A percentile compares a stretch with the other conserved stretches of the same genome.
Conservation (phyloP, 352 stramenopile species). For the Phytophthora crassamura region DNA sequence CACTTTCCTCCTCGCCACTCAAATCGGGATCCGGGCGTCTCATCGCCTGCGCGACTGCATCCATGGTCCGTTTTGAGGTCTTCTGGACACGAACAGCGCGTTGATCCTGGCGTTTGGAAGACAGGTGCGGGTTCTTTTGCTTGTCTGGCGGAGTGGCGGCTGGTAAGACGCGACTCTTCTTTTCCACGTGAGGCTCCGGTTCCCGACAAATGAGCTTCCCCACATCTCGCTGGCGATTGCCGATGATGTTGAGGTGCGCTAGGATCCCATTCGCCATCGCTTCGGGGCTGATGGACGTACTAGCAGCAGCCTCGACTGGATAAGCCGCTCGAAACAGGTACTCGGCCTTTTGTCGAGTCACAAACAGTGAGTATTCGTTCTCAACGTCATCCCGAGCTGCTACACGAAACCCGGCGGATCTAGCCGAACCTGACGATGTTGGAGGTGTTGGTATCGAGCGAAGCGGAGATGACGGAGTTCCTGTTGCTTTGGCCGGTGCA, state of each 20-base stretch:
- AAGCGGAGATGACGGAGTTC: conserved; percentile 11
- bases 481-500: conserved; percentile 1
- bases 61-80: conserved; percentile 46
- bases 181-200: conserved; percentile 46
- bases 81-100: conserved; percentile 56
- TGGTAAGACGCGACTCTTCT: conserved; percentile 48
- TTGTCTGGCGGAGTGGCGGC: conserved; percentile 33
- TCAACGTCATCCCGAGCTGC: conserved; percentile 69
- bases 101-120: conserved; percentile 57
- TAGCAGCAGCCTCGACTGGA: conserved; percentile 6
- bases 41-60: conserved; percentile 50
- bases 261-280: conserved; percentile 57
- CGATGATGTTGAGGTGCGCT: conserved; percentile 67
- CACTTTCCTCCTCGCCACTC: conserved; percentile 12
- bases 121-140: conserved; percentile 48
- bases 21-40: conserved; percentile 5
- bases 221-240: conserved; percentile 71
- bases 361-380: conserved; percentile 71
- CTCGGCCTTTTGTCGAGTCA: conserved; percentile 53
- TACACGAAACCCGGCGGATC: conserved; percentile 49
- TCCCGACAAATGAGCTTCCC: conserved; percentile 63
- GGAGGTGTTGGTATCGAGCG: conserved; percentile 9
- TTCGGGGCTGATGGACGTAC: conserved; percentile 23
- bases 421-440: conserved; percentile 1
- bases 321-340: conserved; percentile 45